Evolutionary conservation across 208 protist species (phyloP), one percentile per base, ranked within the genome.

Genomic region (Wallacemonas sp.): DNA sequence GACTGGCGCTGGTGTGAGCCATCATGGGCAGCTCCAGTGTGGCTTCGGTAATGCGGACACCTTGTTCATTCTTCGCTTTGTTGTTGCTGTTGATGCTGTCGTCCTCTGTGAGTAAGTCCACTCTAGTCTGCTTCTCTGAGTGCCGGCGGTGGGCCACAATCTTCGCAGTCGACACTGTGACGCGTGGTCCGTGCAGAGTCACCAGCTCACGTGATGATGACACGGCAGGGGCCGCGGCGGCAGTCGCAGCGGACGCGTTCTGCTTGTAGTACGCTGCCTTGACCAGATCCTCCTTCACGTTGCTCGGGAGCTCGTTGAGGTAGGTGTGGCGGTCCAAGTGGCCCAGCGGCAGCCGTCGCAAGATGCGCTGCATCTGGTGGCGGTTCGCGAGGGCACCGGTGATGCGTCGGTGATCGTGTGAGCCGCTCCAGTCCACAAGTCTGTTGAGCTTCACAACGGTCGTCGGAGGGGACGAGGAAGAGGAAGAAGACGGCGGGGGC

Each of bases 291-390:
- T 27, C 17, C 36, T 81, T 78, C 36, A 87, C 33, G 41, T 79
- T 73, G 9, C 60, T 70, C 1, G 77, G 74, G 5, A 87, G 30
- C 44, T 87, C 81, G 36, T 84, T 87, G 63, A 70, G 72, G 52
- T 74, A 65, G 17, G 84, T 69, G n/a, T 70, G 32, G 12, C 8
- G 23, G 27, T 30, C 36, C 0, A 77, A 73, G 0, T 6, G 1
- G 11, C 77, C 77, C 1, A 87, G 60, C 1, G 81, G 81, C 14
- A 87, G 47, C 0, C 81, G 81, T 0, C 81, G 81, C 39, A 87
- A 60, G 32, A 81, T 52, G 2, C 81, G 77, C 47, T 82, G 78
- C 12, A 72, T 17, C 8, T 80, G 76, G 36, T 82, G 44, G 16
- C 64, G 52, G 11, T 9, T 21, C 16, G 34, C 29, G 41, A 63